Percentiles rank a stretch among this genome's conserved stretches.
phyloP scores from a whole-genome alignment of 116 monocot genomes.

The Dioscorea cayenensis region DNA sequence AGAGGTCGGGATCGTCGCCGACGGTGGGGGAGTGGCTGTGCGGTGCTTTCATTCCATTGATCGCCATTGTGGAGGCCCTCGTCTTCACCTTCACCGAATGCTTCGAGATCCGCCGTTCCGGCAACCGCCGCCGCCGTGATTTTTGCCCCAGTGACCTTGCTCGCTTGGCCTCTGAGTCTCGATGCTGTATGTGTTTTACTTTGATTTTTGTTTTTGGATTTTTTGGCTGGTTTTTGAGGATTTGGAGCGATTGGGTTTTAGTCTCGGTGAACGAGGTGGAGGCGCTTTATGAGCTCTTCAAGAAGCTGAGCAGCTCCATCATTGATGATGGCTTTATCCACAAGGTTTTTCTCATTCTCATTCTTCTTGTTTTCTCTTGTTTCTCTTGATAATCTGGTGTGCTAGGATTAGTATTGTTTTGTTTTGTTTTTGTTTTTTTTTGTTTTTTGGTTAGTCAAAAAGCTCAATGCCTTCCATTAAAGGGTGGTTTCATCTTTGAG shows the following conservation, averaged over 20 bases:
- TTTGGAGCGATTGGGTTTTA: slow-evolving; percentile 3
- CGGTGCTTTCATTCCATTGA: slow-evolving; percentile 37
- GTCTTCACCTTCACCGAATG: slow-evolving; percentile 38
- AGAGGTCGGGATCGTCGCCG: slow-evolving; percentile 28
- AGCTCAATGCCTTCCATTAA: too few species aligned
- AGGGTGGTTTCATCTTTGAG: too few species aligned
- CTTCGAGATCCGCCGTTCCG: slow-evolving; percentile 15
- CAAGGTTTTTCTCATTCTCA: slow-evolving; percentile 32
- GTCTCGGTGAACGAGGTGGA: slow-evolving; percentile 73
- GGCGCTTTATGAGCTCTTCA: slow-evolving; percentile 76
- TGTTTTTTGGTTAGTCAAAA: too few species aligned
- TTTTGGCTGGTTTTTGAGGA: background rate
- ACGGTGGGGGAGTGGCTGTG: slow-evolving; percentile 48
- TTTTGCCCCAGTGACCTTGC: slow-evolving; percentile 7
- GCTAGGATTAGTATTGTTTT: too few species aligned
- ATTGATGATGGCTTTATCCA: slow-evolving; percentile 69
- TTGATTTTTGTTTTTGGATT: background rate
- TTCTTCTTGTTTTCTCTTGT: background rate
- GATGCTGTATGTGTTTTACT: slow-evolving; percentile 5
- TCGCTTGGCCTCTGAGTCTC: slow-evolving; percentile 34
- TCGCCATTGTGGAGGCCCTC: slow-evolving; percentile 50
- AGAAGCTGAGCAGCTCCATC: slow-evolving; percentile 74
- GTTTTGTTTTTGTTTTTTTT: too few species aligned
- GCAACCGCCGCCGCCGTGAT: background rate
- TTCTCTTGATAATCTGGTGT: too few species aligned